These are phyloP conservation scores for Candolleomyces eurysporus DNA, from an alignment of 768 basidiomycete species.

Conservation along the genomic window DNA sequence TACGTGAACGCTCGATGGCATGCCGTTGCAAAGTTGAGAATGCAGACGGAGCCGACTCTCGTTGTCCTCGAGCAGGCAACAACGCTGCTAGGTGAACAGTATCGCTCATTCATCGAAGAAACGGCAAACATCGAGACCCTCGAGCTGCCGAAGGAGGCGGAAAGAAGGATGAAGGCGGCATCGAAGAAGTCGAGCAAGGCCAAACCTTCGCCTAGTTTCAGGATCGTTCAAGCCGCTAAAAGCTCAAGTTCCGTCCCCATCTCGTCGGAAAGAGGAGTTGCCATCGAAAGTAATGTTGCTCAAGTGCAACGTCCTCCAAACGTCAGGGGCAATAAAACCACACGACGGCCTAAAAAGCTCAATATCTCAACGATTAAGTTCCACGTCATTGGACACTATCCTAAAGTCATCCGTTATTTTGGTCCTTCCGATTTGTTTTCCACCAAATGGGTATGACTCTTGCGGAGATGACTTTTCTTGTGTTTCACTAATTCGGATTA, in stretches of 20 bases:
- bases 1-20: slow-evolving; percentile 32
- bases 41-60: slow-evolving; percentile 27
- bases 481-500: background rate
- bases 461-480: too few species aligned
- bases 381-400: background rate
- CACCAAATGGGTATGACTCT: background rate
- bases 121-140: slow-evolving; percentile 23
- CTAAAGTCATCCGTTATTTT: background rate
- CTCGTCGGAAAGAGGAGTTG: background rate
- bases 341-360: background rate
- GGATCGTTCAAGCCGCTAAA: background rate
- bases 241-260: too few species aligned
- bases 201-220: background rate
- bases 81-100: slow-evolving; percentile 20
- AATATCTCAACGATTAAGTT: slow-evolving; percentile 6
- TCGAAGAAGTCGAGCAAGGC: background rate
- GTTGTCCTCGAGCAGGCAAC: slow-evolving; percentile 23
- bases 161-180: slow-evolving; percentile 20
- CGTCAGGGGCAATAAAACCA: background rate
- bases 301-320: background rate
- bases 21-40: slow-evolving; percentile 27
- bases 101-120: slow-evolving; percentile 28
- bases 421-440: background rate
- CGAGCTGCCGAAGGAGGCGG: slow-evolving; percentile 38
- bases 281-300: background rate